Base-by-base conservation (phyloP, 306 rosid species). In the Cyclanthera cordifolia region DNA sequence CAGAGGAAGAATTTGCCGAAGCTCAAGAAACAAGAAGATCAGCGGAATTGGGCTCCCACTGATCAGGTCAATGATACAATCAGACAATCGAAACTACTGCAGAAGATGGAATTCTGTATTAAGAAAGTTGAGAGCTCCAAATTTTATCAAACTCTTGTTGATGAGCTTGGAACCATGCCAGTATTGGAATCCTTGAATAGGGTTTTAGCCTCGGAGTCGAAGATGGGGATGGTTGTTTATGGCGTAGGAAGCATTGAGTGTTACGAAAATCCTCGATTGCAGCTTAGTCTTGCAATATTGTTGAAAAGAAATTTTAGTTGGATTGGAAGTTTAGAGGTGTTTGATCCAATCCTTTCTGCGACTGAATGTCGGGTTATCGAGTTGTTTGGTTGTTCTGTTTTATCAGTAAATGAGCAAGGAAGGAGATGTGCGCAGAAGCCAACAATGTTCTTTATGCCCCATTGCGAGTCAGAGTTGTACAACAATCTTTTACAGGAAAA, bases 221-320 rank as follows among this genome's bases (percentile, higher is more conserved):
- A 74, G 51, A 81, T 92, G 90, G 80, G 73, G 67, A 81, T 92
- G 96, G 89, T 92, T 21, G 77, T 89, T 11, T 92, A 89, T 50
- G 97, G 95, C 23, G 83, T 89, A 43, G 96, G 97, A 74, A 92
- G 97, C 72, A 80, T 92, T 24, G 92, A 89, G 69, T 71, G 76
- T 41, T 89, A 87, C 15, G 91, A 85, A 48, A 75, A 83, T 20
- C 96, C 92, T 52, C 77, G 87, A 4, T 67, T 86, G 78, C 92
- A 84, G 79, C 92, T 86, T 28, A 76, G 92, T 75, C 77, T 86
- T 54, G 92, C 92, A 34, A 74, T 82, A 41, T 74, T 84, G 79
- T 37, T 86, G 84, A 78, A 77, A 49, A 82, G 77, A 60, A 82
- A 84, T 50, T 70, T 87, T 59, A 41, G 48, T 28, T 89, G 92